Percentiles rank a stretch among this genome's conserved stretches.
These are phyloP conservation scores for Diversispora epigaea DNA, from an alignment of 192 early-diverging fungal genomes.

Conservation along the genomic window DNA sequence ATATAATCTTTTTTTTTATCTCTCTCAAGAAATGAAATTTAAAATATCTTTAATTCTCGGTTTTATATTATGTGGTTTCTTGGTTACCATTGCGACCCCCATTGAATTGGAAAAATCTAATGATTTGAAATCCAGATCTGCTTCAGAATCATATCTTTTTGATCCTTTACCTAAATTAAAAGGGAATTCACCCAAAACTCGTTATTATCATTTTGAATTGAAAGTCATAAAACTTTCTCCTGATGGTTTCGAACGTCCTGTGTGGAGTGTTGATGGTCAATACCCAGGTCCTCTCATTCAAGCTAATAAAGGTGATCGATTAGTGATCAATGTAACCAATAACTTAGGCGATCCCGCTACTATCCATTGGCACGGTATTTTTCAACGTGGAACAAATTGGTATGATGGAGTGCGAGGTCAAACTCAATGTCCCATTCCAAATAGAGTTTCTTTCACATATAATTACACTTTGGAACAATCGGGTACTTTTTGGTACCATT, in stretches of 20 bases:
- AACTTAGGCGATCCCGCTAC: slow-evolving; percentile 41
- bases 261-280: slow-evolving; percentile 63
- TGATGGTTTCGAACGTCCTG: slow-evolving; percentile 65
- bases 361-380: slow-evolving; percentile 57
- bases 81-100: no score
- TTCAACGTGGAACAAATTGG: slow-evolving; percentile 49
- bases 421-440: slow-evolving; percentile 42
- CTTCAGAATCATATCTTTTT: no score
- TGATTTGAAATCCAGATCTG: no score
- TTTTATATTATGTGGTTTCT: no score
- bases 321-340: slow-evolving; percentile 49
- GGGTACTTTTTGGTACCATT: slow-evolving; percentile 55
- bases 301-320: slow-evolving; percentile 46
- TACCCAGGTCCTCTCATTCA: slow-evolving; percentile 48
- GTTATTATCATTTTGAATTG: no score
- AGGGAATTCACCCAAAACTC: no score
- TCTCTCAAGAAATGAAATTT: no score
- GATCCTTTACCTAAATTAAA: no score
- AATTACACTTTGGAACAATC: slow-evolving; percentile 34
- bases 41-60: no score
- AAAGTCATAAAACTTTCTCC: slow-evolving; percentile 33
- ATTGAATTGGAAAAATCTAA: no score
- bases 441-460: slow-evolving; percentile 32
- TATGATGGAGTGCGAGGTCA: slow-evolving; percentile 50
- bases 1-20: no score